Percentiles rank a stretch among this genome's conserved stretches.
These are phyloP conservation scores for Gossypium laxum DNA, from an alignment of 441 rosid genomes.

Conservation along the genomic window DNA sequence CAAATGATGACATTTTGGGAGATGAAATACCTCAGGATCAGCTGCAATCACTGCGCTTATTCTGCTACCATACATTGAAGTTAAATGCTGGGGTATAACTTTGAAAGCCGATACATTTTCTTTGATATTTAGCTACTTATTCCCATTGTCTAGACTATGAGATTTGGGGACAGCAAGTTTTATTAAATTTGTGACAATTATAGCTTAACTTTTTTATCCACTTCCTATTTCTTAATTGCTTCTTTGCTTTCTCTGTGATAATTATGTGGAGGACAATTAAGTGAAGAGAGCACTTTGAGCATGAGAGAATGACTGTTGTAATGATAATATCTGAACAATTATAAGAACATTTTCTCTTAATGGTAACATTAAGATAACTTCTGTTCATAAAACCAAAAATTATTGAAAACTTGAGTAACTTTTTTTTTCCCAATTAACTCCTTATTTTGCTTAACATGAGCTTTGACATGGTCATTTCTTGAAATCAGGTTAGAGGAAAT, in stretches of 20 bases:
- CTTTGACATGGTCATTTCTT: constrained; percentile 15
- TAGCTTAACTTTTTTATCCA: not conserved
- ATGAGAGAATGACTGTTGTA: not conserved
- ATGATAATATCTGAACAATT: not conserved
- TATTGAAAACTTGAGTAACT: not conserved
- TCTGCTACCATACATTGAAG: constrained; percentile 69
- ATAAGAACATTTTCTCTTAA: not conserved
- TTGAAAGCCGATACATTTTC: constrained; percentile 9
- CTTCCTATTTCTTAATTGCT: not conserved
- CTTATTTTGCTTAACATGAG: not conserved
- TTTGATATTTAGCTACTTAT: constrained; percentile 6
- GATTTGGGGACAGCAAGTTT: not conserved
- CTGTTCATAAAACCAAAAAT: not conserved
- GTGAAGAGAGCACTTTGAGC: not conserved
- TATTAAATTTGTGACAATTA: not conserved
- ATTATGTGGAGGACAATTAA: not conserved
- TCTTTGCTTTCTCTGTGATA: not conserved
- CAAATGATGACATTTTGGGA: constrained; percentile 94
- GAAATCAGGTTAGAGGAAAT: constrained; percentile 64
- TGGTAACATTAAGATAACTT: not conserved
- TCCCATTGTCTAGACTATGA: not conserved
- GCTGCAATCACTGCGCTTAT: constrained; percentile 44
- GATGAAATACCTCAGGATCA: constrained; percentile 89
- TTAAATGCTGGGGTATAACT: constrained; percentile 54
- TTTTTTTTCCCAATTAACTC: not conserved